Conservation (phyloP, 306 rosid species). For the Sicyos edulis region DNA sequence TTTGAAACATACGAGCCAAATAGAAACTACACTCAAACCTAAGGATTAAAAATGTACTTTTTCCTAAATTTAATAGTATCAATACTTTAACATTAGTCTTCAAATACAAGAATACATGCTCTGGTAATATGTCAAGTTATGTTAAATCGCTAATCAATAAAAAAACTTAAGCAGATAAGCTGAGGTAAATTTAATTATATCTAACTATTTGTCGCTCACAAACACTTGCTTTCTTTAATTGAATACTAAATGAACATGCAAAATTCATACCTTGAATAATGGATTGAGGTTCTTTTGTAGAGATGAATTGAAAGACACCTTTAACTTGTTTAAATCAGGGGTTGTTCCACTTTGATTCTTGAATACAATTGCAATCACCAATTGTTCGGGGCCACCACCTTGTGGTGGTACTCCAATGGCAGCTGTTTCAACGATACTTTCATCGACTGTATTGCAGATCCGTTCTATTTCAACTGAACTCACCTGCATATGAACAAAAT, state of each 20-base stretch:
- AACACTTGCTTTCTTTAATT: background rate
- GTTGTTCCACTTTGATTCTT: slow-evolving; percentile 32
- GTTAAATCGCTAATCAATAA: too few species aligned
- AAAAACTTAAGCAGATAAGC: too few species aligned
- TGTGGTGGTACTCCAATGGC: slow-evolving; percentile 80
- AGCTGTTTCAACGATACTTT: slow-evolving; percentile 70
- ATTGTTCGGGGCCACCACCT: slow-evolving; percentile 84
- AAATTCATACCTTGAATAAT: slow-evolving; percentile 59
- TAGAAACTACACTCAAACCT: too few species aligned
- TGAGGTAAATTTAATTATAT: too few species aligned
- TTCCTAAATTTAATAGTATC: too few species aligned
- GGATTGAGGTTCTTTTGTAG: slow-evolving; percentile 87
- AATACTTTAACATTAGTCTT: too few species aligned
- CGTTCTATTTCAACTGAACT: slow-evolving; percentile 95
- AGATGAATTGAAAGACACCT: slow-evolving; percentile 61
- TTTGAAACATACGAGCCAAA: too few species aligned
- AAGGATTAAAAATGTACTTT: too few species aligned
- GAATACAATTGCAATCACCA: slow-evolving; percentile 69
- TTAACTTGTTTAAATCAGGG: slow-evolving; percentile 43
- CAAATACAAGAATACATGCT: too few species aligned
- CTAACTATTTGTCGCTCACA: too few species aligned
- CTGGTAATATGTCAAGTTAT: too few species aligned
- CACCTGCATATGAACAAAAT: slow-evolving; percentile 42
- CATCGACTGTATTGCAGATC: slow-evolving; percentile 65
- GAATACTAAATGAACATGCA: slow-evolving; percentile 15